Evolutionary conservation across 2,329 filamentous ascomycete genomes (phyloP), one percentile per base, ranked within the genome.

Genomic region (Colletotrichum karsti): DNA sequence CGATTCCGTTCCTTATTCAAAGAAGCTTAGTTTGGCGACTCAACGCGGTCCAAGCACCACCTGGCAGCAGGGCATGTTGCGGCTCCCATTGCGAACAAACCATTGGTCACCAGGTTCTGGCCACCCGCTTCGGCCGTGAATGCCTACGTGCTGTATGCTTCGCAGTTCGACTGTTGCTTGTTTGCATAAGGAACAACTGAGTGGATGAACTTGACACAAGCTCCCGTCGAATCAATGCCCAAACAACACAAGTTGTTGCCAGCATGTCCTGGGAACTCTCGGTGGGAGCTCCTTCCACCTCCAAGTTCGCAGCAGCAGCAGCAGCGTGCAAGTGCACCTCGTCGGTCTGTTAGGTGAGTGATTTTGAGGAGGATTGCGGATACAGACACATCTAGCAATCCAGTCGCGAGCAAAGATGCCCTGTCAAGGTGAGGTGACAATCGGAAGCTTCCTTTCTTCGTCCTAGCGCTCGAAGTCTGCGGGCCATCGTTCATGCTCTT

Each of bases 131-230:
- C 35, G 33, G 39, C n/a, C 51, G 20, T 55, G 48, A 50, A 57
- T 58, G 64, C 46, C 37, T 46, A 24, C 46, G 15, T 28, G 26
- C 46, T 30, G 5, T 28, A 51, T 51, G 46, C 26, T 51, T 18
- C 30, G 18, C 46, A 51, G 46, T 24, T 51, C 30, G 33, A 50
- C 53, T 48, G 24, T 35, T 53, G 54, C 44, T 54, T 59, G 54
- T 55, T 65, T 65, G 65, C 65, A 55, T 68, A 37, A 59, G 54
- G 60, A 46, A 48, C 15, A 20, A 59, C 18, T 48, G 61, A 54
- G 65, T 65, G 60, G 65, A 68, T 54, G 65, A 68, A 68, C 65
- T 65, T 68, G 65, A 68, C 65, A 68, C 54, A 56, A 50, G 37
- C 28, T 64, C 48, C 35, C 65, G 46, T 39, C 61, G n/a, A 59